Base-by-base conservation (phyloP, 2,329 filamentous ascomycete genomes). In the Aspergillus intermedius region DNA sequence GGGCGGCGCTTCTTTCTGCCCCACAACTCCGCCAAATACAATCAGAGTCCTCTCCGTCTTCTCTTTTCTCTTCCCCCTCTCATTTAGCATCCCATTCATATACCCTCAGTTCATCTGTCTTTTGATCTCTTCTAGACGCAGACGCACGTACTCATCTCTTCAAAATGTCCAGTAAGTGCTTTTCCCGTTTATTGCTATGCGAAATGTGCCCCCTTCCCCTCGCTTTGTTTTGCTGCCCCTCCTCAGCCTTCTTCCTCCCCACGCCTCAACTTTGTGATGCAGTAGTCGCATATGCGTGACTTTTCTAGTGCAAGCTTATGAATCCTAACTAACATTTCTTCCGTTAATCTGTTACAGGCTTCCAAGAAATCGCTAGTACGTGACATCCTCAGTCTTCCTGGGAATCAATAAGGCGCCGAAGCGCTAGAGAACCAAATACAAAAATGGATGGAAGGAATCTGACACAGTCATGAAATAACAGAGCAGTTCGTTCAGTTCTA, bases 401-500 rank as follows among this genome's bases (percentile, higher is more conserved):
- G 17, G 8, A 8, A 21, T 40, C 37, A 4, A 22, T 40, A 12
- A 40, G 37, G 5, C 37, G 12, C 15, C 37, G 37, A 3, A 10
- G 37, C 17, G 10, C 22, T 19, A 19, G 22, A 47, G 22, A 6
- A 25, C 25, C 46, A 17, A 22, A 9, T 40, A 32, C 39, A 21
- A 34, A 30, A 10, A 42, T 34, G 12, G 43, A 43, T 45, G 22
- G 32, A 42, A 7, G 15, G 19, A 32, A 39, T 40, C 63, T 64
- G 45, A 65, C 51, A 30, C 48, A 25, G 1, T 23, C 19, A 21
- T 37, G 58, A 60, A 49, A 34, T 21, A 51, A 63, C 66, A 96
- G 91, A 85, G 70, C 81, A 94, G 74, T 96, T 97, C 73, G 85
- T 91, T 58, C 67, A 84, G 52, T 91, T 86, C 78, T 97, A 96